A percentile compares a stretch with the other conserved stretches of the same genome.
phyloP scores from a whole-genome alignment of 768 basidiomycete species.

The Baorangia bicolor region DNA sequence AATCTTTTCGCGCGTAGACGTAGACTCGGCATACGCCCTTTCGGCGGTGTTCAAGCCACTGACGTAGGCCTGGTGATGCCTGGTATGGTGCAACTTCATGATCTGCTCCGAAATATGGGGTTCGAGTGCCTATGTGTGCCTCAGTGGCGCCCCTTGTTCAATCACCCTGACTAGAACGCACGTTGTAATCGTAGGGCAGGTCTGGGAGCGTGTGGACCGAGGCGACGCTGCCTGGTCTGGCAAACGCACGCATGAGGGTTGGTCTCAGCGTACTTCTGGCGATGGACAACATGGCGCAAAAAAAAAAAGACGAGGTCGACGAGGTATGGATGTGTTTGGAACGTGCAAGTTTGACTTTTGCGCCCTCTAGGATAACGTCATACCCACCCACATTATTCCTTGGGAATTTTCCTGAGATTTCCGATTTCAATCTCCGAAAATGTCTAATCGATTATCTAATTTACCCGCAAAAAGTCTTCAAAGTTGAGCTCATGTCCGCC shows the following conservation, averaged over 20 bases:
- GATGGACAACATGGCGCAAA: constrained; percentile 46
- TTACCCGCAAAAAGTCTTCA: neutral
- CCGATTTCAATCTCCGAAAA: constrained; percentile 2
- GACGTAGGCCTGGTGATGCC: constrained; percentile 93
- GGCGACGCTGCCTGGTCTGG: constrained; percentile 40
- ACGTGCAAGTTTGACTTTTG: neutral
- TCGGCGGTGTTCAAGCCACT: constrained; percentile 93
- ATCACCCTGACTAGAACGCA: constrained; percentile 30
- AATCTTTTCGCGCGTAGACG: constrained; percentile 73
- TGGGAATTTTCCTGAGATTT: neutral
- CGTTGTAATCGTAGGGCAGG: constrained; percentile 80
- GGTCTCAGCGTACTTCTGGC: constrained; percentile 45
- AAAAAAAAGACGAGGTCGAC: neutral
- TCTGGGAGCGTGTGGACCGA: constrained; percentile 72
- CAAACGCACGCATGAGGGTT: constrained; percentile 45
- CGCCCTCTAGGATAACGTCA: constrained; percentile 10
- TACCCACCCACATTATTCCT: neutral
- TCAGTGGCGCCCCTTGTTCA: neutral
- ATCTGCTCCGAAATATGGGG: constrained; percentile 90
- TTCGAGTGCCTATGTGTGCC: constrained; percentile 70
- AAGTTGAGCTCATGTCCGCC: neutral
- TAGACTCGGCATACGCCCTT: constrained; percentile 66
- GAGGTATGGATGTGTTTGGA: neutral
- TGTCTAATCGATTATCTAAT: constrained; percentile 1
- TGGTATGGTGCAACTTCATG: constrained; percentile 90